A percentile compares a stretch with the other conserved stretches of the same genome.
Evolutionary conservation across 805 yeast genomes (phyloP).

Genomic region (Barnettozyma botsteinii): DNA sequence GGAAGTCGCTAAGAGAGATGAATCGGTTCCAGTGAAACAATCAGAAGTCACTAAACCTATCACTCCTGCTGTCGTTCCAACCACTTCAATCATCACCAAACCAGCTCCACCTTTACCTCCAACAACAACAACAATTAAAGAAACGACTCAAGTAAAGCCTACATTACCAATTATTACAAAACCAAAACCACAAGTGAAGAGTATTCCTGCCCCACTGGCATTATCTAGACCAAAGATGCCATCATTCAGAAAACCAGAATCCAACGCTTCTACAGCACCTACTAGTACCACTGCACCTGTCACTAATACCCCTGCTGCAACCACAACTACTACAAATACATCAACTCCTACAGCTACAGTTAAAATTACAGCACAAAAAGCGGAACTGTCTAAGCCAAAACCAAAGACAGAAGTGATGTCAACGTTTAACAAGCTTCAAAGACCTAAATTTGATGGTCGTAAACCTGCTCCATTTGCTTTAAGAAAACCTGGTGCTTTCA

Average conservation of each 20-base stretch:
- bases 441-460: constrained; percentile 26
- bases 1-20: constrained; percentile 7
- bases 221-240: constrained; percentile 2
- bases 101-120: not conserved
- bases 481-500: constrained; percentile 27
- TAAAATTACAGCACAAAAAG: constrained; percentile 1
- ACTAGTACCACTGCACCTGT: not conserved
- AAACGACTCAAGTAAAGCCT: not conserved
- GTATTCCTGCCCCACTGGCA: not conserved
- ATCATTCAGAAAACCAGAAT: not conserved
- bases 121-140: not conserved
- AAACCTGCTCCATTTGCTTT: constrained; percentile 24
- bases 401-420: not conserved
- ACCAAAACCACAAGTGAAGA: not conserved
- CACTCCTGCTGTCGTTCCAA: not conserved
- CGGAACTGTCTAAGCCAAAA: not conserved
- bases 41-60: not conserved
- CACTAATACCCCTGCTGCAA: no score
- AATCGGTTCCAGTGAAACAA: not conserved
- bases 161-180: not conserved
- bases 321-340: no score
- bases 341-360: no score
- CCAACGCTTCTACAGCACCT: not conserved
- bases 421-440: constrained; percentile 11
- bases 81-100: not conserved